Percentiles rank a stretch among this genome's conserved stretches.
Evolutionary conservation across 2,329 filamentous ascomycete genomes (phyloP).

Genomic region (Phoma sp.): DNA sequence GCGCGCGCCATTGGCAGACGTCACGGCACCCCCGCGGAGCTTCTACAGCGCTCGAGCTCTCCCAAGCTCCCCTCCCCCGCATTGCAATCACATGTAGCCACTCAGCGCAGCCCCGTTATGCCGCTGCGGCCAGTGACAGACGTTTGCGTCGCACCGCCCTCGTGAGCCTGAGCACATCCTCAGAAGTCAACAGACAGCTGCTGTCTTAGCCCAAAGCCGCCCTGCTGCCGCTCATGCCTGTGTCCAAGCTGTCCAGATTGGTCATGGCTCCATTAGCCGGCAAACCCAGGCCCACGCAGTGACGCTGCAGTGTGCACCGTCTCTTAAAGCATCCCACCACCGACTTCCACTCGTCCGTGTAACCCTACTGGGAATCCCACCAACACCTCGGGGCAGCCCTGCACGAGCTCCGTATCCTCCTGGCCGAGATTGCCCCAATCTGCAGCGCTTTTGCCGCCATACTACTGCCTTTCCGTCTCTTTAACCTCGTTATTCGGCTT

Average conservation of each 20-base stretch:
- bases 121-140: conserved; percentile 16
- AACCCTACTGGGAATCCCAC: conserved; percentile 12
- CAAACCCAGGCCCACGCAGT: conserved; percentile 21
- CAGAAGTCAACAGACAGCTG: background rate
- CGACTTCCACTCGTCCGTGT: conserved; percentile 48
- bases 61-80: background rate
- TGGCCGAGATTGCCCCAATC: conserved; percentile 39
- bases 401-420: conserved; percentile 39
- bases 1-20: conserved; percentile 16
- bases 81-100: background rate
- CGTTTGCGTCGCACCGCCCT: conserved; percentile 7
- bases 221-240: background rate
- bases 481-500: conserved; percentile 23
- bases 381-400: conserved; percentile 39
- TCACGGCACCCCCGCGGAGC: conserved; percentile 18
- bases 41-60: conserved; percentile 1
- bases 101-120: conserved; percentile 10
- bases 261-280: conserved; percentile 40
- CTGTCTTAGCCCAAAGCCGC: background rate
- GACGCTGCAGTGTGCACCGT: conserved; percentile 21
- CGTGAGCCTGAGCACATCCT: conserved; percentile 19
- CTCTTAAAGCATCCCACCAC: conserved; percentile 29
- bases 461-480: conserved; percentile 37
- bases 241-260: conserved; percentile 12
- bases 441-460: conserved; percentile 17